These are phyloP conservation scores for Thelephora ganbajun DNA, from an alignment of 768 basidiomycete genomes.

Conservation along the genomic window DNA sequence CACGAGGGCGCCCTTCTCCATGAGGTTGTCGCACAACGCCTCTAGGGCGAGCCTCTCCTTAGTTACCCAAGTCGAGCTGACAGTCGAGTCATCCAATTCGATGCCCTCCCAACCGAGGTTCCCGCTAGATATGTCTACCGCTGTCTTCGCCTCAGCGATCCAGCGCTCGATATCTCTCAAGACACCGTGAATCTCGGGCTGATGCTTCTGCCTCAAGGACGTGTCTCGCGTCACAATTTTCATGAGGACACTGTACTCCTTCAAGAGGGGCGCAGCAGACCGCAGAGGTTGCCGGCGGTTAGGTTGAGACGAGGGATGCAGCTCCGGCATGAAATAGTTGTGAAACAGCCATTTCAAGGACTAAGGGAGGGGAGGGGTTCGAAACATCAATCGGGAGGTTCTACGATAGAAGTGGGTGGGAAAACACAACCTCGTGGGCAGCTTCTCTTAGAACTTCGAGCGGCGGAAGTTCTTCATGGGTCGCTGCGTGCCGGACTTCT, in stretches of 20 bases:
- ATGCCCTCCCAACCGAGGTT: slow-evolving; percentile 34
- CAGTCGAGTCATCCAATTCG: slow-evolving; percentile 15
- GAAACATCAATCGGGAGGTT: slow-evolving; percentile 3
- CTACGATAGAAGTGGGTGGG: neutral
- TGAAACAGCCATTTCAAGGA: slow-evolving; percentile 72
- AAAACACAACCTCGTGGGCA: slow-evolving; percentile 42
- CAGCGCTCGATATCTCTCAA: slow-evolving; percentile 62
- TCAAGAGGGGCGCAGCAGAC: slow-evolving; percentile 53
- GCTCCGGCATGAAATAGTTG: slow-evolving; percentile 73
- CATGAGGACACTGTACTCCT: slow-evolving; percentile 55
- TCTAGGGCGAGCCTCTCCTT: slow-evolving; percentile 61
- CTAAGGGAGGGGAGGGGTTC: slow-evolving; percentile 26
- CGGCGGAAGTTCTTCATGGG: slow-evolving; percentile 89
- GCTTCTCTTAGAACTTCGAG: slow-evolving; percentile 69
- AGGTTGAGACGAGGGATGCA: slow-evolving; percentile 33
- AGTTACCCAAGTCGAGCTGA: slow-evolving; percentile 8
- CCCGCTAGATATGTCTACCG: slow-evolving; percentile 35
- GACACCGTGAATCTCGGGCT: slow-evolving; percentile 32
- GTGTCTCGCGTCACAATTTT: slow-evolving; percentile 53
- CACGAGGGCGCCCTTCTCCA: slow-evolving; percentile 63
- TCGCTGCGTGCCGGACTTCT: slow-evolving; percentile 86
- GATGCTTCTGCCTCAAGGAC: slow-evolving; percentile 37
- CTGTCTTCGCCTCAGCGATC: slow-evolving; percentile 61
- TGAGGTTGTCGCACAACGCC: slow-evolving; percentile 46
- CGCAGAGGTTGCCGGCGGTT: slow-evolving; percentile 26